A percentile compares a stretch with the other conserved stretches of the same genome.
phyloP scores from a whole-genome alignment of 2,329 filamentous ascomycete genomes.

The Colletotrichum ledebouriae region DNA sequence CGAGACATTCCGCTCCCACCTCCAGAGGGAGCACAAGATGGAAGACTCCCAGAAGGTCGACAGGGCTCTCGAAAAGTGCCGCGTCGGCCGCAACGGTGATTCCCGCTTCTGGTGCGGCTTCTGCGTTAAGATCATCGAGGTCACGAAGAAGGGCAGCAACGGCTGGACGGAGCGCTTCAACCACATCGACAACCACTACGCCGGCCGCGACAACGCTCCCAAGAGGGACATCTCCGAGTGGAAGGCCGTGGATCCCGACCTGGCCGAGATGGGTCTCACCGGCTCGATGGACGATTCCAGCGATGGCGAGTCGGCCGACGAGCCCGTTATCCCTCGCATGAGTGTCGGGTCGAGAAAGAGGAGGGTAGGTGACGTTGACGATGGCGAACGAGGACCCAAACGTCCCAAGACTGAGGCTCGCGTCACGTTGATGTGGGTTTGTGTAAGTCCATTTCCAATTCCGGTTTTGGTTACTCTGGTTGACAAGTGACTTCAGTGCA shows the following conservation, averaged over 20 bases:
- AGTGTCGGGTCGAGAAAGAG: conserved; percentile 26
- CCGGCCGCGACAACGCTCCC: conserved; percentile 58
- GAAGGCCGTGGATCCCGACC: conserved; percentile 56
- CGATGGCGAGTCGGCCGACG: conserved; percentile 20
- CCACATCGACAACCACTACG: conserved; percentile 83
- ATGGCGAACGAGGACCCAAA: conserved; percentile 29
- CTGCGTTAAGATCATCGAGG: conserved; percentile 70
- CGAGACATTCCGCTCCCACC: conserved; percentile 73
- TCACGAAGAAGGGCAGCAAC: conserved; percentile 62
- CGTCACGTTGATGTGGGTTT: conserved; percentile 47
- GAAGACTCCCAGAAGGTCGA: conserved; percentile 52
- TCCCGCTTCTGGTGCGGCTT: conserved; percentile 90
- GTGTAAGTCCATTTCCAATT: conserved; percentile 46
- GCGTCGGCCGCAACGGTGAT: conserved; percentile 75
- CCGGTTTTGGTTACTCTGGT: not conserved
- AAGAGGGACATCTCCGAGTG: conserved; percentile 68
- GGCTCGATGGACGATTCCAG: conserved; percentile 26
- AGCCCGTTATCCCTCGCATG: not conserved
- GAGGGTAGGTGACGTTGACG: conserved; percentile 33
- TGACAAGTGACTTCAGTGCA: conserved; percentile 29
- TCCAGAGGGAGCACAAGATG: conserved; percentile 64
- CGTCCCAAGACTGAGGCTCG: conserved; percentile 34
- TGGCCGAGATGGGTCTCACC: conserved; percentile 28
- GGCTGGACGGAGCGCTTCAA: conserved; percentile 71
- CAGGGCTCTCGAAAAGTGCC: conserved; percentile 64